Percentiles rank a stretch among this genome's conserved stretches.
Evolutionary conservation across 306 rosid genomes (phyloP).

Genomic region (Vachellia pachyceras): DNA sequence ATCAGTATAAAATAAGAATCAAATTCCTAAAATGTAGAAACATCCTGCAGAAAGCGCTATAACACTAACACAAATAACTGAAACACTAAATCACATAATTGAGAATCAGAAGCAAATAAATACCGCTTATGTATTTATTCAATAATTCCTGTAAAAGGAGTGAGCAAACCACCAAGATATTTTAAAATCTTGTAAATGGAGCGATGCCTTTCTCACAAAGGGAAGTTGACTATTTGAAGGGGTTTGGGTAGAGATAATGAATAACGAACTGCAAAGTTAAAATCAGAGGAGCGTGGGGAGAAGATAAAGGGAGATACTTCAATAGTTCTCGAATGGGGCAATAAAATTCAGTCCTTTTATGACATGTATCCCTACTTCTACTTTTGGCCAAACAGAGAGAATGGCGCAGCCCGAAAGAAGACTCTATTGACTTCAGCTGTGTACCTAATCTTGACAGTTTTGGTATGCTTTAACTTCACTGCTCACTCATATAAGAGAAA

Average conservation of each 20-base stretch:
- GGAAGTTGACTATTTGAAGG: not conserved
- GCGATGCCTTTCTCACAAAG: not conserved
- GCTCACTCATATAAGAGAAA: constrained; percentile 31
- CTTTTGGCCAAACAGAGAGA: constrained; percentile 2
- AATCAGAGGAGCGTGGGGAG: not conserved
- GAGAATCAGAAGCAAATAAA: constrained; percentile 13
- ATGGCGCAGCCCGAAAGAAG: constrained; percentile 22
- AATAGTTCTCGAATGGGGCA: constrained; percentile 6
- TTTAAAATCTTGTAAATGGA: constrained; percentile 8
- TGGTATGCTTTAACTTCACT: constrained; percentile 20
- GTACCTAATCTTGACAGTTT: constrained; percentile 20
- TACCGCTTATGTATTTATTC: not conserved
- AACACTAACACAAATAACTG: not conserved
- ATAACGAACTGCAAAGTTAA: not conserved
- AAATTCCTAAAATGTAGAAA: constrained; percentile 6
- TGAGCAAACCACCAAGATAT: constrained; percentile 7
- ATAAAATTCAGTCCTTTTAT: not conserved
- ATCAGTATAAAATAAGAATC: not conserved
- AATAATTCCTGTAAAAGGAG: not conserved
- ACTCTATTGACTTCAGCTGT: constrained; percentile 13
- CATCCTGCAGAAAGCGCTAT: constrained; percentile 14
- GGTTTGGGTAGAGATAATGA: not conserved
- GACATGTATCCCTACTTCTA: constrained; percentile 29
- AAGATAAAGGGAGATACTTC: constrained; percentile 13
- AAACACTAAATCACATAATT: not conserved